phyloP scores from a whole-genome alignment of 345 rosid species.

The Lenwebbia sp. region DNA sequence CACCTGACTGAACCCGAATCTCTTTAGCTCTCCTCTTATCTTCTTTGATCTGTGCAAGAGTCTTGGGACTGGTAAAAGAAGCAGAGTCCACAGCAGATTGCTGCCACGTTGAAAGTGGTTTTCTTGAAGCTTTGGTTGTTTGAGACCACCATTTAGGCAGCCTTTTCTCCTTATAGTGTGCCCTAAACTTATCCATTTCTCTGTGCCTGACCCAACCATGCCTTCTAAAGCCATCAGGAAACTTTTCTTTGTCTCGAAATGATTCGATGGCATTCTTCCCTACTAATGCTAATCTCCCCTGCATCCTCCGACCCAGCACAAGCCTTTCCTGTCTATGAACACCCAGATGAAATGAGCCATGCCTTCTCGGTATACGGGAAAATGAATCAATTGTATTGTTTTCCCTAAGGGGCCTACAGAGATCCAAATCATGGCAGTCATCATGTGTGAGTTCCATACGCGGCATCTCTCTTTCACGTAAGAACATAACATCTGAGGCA shows the following conservation, averaged over 20 bases:
- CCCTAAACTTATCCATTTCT: conserved; percentile 4
- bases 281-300: conserved; percentile 15
- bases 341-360: conserved; percentile 5
- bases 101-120: conserved; percentile 13
- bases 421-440: conserved; percentile 13
- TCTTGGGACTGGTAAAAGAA: conserved; percentile 40
- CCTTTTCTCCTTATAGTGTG: conserved; percentile 10
- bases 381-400: conserved; percentile 10
- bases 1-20: background rate
- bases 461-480: conserved; percentile 19
- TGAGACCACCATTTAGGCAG: background rate
- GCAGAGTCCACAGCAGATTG: conserved; percentile 7
- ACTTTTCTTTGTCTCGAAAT: conserved; percentile 5
- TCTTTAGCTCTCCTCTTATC: conserved; percentile 25
- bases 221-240: conserved; percentile 5
- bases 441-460: conserved; percentile 5
- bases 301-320: conserved; percentile 3
- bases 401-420: conserved; percentile 22
- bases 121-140: conserved; percentile 12
- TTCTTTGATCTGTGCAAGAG: conserved; percentile 42
- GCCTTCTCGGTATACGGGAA: conserved; percentile 13
- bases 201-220: conserved; percentile 9
- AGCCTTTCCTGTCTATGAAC: conserved; percentile 10
- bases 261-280: conserved; percentile 14
- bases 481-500: conserved; percentile 11